Conservation (phyloP, 768 basidiomycete species). For the Cyclocybe aegerita region DNA sequence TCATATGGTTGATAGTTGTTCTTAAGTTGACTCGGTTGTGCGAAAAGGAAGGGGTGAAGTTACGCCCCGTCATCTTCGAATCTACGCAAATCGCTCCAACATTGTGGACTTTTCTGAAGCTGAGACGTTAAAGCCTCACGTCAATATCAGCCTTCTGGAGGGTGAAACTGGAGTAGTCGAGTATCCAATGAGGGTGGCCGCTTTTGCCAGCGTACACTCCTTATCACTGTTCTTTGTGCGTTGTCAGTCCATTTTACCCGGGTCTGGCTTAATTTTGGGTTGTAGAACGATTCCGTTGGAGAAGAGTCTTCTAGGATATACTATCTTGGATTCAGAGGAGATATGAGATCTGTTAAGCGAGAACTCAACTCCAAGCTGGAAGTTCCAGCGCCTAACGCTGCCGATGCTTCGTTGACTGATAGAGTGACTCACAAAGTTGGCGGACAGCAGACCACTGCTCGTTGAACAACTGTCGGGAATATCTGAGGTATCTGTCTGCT, state of each 20-base stretch:
- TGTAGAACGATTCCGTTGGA: constrained; percentile 65
- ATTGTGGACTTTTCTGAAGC: constrained; percentile 80
- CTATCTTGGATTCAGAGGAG: constrained; percentile 84
- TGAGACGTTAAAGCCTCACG: constrained; percentile 65
- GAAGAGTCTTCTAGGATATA: constrained; percentile 68
- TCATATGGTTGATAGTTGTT: background rate
- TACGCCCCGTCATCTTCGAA: constrained; percentile 72
- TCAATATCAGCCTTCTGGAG: constrained; percentile 69
- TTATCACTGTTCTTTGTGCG: constrained; percentile 81
- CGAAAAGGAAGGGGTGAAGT: constrained; percentile 67
- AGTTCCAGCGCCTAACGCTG: constrained; percentile 78
- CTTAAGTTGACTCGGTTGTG: constrained; percentile 1
- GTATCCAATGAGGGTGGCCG: constrained; percentile 75
- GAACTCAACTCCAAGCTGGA: constrained; percentile 65
- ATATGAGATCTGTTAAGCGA: constrained; percentile 50
- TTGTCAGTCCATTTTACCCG: constrained; percentile 15
- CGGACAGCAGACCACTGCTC: constrained; percentile 65
- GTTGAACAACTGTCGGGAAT: constrained; percentile 22
- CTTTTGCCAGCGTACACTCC: constrained; percentile 73
- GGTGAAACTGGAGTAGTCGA: constrained; percentile 69
- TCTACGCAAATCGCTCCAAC: constrained; percentile 71
- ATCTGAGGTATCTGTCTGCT: too few species aligned
- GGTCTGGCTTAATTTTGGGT: background rate
- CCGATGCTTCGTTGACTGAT: constrained; percentile 69
- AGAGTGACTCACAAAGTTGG: constrained; percentile 54